Percentiles rank a stretch among this genome's conserved stretches.
Evolutionary conservation across 768 basidiomycete genomes (phyloP).

Genomic region (Tulasnella sp.): DNA sequence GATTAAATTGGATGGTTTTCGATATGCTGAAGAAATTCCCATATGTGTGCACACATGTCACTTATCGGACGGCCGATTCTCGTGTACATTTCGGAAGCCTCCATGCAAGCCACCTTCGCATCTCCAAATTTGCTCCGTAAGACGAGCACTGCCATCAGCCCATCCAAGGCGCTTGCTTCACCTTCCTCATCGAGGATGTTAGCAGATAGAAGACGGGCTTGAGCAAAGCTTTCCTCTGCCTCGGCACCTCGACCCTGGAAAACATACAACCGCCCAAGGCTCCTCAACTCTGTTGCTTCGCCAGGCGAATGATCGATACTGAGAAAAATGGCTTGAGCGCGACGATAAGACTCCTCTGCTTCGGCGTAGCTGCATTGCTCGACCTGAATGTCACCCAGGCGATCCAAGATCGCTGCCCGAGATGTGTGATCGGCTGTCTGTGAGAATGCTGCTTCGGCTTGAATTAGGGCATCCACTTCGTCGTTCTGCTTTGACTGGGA

Average conservation of each 20-base stretch:
- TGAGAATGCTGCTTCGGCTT: background rate
- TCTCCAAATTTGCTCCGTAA: too few relatives aligned
- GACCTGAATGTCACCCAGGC: background rate
- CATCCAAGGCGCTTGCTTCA: too few relatives aligned
- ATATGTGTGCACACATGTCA: too few relatives aligned
- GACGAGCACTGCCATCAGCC: too few relatives aligned
- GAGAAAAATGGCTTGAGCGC: background rate
- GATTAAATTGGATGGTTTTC: too few relatives aligned
- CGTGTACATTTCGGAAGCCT: too few relatives aligned
- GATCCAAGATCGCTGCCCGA: background rate
- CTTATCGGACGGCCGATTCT: too few relatives aligned
- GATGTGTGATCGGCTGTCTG: too few relatives aligned
- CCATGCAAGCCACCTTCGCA: too few relatives aligned
- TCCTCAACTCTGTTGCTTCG: background rate
- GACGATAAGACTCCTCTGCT: background rate
- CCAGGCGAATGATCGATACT: background rate
- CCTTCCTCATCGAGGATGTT: too few relatives aligned
- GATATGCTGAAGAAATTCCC: too few relatives aligned
- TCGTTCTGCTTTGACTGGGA: background rate
- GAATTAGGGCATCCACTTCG: background rate
- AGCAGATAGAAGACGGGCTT: too few relatives aligned
- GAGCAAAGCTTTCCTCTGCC: background rate
- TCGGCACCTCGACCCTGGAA: background rate
- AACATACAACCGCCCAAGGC: background rate
- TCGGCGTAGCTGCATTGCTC: background rate